Evolutionary conservation across 148 eudicot species (phyloP), one percentile per base, ranked within the genome.

Genomic region (Persicaria tinctoria): DNA sequence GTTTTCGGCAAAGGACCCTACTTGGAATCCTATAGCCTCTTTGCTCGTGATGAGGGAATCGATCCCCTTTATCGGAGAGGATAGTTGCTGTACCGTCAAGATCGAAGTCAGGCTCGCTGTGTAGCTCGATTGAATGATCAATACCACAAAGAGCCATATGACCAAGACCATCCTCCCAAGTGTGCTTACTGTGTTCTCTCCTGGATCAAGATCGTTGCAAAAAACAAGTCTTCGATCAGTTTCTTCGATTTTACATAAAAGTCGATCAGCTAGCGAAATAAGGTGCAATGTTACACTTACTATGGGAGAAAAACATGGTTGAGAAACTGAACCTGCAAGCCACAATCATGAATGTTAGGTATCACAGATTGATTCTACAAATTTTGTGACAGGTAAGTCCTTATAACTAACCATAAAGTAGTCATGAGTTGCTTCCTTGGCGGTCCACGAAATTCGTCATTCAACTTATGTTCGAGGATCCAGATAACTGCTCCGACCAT

Each of bases 71-170:
- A 93, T 89, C 16, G 88, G 78, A 48, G 90, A 85, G 27, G 89
- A 73, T 53, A 93, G 84, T 75, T 89, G 98, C 75, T 89, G 91
- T 44, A 88, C 97, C 0, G 98, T 89, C 51, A 93, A 93, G 75
- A 87, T 85, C 17, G 98, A 93, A 20, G 94, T 88, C 84, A 93
- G 78, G 86, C 94, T 91, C 18, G 98, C 98, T 47, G 94, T 91
- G 80, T 93, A 93, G 86, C 95, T 91, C 53, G 90, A 87, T 79
- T 82, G 91, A 13, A 93, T 87, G 72, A 93, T 91, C 63, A 91
- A 51, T 45, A 93, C 95, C 74, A 91, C 97, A 63, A 93, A 93
- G 4, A 93, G 78, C 98, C 98, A 93, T 69, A 93, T 87, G 51
- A 89, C 80, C 20, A 93, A 82, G 20, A 93, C 91, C 81, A 88